Base-by-base conservation (phyloP, 2,329 filamentous ascomycete species). In the Ustilaginoidea virens region DNA sequence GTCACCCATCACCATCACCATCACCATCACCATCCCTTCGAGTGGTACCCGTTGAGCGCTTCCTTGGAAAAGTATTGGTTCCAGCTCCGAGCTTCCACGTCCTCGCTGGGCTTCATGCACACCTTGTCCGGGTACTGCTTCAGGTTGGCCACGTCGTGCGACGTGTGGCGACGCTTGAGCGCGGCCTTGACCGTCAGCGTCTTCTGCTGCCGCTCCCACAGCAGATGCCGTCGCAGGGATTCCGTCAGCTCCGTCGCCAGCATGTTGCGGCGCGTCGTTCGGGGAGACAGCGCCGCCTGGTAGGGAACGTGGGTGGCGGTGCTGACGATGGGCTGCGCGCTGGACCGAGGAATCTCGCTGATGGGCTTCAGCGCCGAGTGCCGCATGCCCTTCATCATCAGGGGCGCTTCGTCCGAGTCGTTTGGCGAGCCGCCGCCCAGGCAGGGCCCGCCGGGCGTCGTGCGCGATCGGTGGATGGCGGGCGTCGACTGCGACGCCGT, bases 131-230 rank as follows among this genome's bases (percentile, higher is more conserved):
- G 80, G 45, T 79, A 82, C 51, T 90, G 74, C 56, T 78, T 80
- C 24, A 96, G 65, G 52, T 92, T 92, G 36, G 81, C 80, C 37
- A 94, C 74, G 47, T 94, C 86, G 39, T 87, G 80, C 3, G 87
- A 81, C 6, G 86, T 93, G 50, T 94, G 85, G 34, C 83, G 69
- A 37, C 87, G 74, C 63, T 93, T 92, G 33, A 93, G 66, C 31
- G 87, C 81, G 1, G 86, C 83, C 38, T 87, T 86, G 44, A 77
- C 81, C 6, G 83, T 87, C 19, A 80, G 79, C 34, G 82, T 83
- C 66, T 90, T 92, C 48, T 96, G 87, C 47, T 92, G 83, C 29
- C 90, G 78, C 52, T 98, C 90, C 80, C 83, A 92, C 11, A 96
- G 69, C 11, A 98, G 74, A 44, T 94, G 81, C 42, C 85, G 80